Percentiles rank a stretch among this genome's conserved stretches.
Conservation (phyloP, 192 early-diverging fungal species). For the Allomyces macrogynus region DNA sequence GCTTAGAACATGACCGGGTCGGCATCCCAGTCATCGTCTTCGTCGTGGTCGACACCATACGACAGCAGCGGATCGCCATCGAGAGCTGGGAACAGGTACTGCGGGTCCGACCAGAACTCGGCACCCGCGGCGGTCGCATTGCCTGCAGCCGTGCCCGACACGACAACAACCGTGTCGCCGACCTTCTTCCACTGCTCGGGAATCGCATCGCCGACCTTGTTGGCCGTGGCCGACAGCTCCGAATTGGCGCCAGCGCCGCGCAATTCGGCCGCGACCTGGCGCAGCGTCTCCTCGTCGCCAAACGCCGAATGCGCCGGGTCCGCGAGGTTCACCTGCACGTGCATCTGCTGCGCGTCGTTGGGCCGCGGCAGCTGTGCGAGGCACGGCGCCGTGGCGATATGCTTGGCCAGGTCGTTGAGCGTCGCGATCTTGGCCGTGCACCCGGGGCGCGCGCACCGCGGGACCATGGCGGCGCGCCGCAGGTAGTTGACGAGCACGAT, state of each 20-base stretch:
- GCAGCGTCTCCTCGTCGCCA: neutral
- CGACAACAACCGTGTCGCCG: neutral
- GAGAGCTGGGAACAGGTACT: slow-evolving; percentile 52
- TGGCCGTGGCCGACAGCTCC: neutral
- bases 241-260: slow-evolving; percentile 1
- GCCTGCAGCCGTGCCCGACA: neutral
- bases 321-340: neutral
- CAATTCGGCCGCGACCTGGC: slow-evolving; percentile 7
- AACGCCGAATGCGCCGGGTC: neutral
- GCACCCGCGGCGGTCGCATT: slow-evolving; percentile 11
- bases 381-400: slow-evolving; percentile 37
- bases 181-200: neutral
- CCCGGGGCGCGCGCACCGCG: slow-evolving; percentile 41
- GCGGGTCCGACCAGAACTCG: slow-evolving; percentile 51
- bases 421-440: slow-evolving; percentile 32
- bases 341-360: neutral
- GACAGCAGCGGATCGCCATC: slow-evolving; percentile 73
- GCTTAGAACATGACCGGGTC: neutral
- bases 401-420: slow-evolving; percentile 24
- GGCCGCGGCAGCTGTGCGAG: slow-evolving; percentile 21
- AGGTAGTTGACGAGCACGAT: slow-evolving; percentile 74
- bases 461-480: slow-evolving; percentile 32
- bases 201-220: neutral
- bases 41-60: slow-evolving; percentile 43
- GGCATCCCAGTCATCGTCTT: slow-evolving; percentile 14